Evolutionary conservation across 108 stramenopile genomes (phyloP), one percentile per base, ranked within the genome.

Genomic region (Halocafeteria seosinensis): DNA sequence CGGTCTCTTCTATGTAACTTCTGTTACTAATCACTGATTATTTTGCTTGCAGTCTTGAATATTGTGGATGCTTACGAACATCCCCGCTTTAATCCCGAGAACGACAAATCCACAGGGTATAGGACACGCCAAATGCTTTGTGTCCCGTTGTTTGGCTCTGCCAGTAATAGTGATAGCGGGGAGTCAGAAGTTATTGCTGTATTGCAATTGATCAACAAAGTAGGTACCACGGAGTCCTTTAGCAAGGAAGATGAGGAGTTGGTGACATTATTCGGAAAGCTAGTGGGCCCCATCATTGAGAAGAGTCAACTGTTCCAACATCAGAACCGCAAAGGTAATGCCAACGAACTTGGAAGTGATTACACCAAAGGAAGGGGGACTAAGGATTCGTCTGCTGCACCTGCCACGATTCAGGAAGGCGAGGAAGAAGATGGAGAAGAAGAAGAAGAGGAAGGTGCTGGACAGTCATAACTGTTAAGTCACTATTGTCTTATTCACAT

Each of bases 61-160:
- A 74, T 82, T 24, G 47, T 64, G 24, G 79, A 82, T 53, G 80
- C 76, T 21, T 82, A 82, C 63, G 63, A 37, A 8, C 73, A 80
- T 50, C 52, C 55, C n/a, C 72, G 77, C 24, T 82, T 78, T 64
- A 81, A 79, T 62, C 70, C 75, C 55, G 66, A 64, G 6, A 42
- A 73, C 0, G 75, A 77, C 50, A 66, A 71, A 66, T 72, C 72
- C 64, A 65, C 50, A 1, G 76, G 76, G 1, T 76, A 52, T 58
- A 34, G 38, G n/a, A 76, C 76, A 5, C 62, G 67, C 27, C 36
- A 68, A n/a, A 71, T 78, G 12, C 65, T 78, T 23, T 74, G 73
- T 55, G 68, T 74, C 71, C 70, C 76, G 9, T 27, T 65, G 8
- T 42, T 24, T n/a, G 58, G 61, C 65, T 29, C 12, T n/a, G 53